Evolutionary conservation across 1,284 basidiomycete genomes (phyloP).

Genomic region (Peniophora sp.): DNA sequence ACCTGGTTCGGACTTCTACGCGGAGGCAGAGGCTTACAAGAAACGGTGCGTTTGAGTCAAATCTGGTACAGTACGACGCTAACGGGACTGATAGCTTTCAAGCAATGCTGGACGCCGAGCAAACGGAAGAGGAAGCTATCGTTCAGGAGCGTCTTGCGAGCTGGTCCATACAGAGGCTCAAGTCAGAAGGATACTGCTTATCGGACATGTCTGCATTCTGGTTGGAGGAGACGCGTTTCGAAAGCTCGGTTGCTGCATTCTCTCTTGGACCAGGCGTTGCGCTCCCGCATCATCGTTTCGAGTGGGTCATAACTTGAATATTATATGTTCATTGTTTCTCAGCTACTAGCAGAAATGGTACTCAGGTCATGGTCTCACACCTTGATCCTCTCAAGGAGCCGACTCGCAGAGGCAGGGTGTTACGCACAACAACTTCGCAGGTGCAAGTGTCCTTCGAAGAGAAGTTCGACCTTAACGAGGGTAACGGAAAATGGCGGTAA

Average conservation of each 20-base stretch:
- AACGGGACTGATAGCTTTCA: slow-evolving; percentile 40
- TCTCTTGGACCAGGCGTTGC: slow-evolving; percentile 44
- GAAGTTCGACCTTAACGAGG: slow-evolving; percentile 36
- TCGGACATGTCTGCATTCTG: slow-evolving; percentile 58
- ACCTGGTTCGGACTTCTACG: slow-evolving; percentile 29
- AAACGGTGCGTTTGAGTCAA: slow-evolving; percentile 26
- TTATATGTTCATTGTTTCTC: slow-evolving; percentile 2
- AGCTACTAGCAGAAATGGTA: slow-evolving; percentile 42
- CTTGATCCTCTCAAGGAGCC: slow-evolving; percentile 48
- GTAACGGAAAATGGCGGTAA: slow-evolving; percentile 53
- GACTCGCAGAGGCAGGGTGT: slow-evolving; percentile 49
- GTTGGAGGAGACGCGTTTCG: slow-evolving; percentile 51
- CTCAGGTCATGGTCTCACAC: slow-evolving; percentile 56
- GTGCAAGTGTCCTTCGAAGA: slow-evolving; percentile 53
- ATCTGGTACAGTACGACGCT: background rate
- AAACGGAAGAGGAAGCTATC: slow-evolving; percentile 50
- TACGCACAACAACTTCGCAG: slow-evolving; percentile 36
- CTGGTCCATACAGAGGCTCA: slow-evolving; percentile 54
- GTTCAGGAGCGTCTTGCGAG: slow-evolving; percentile 54
- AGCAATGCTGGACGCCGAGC: slow-evolving; percentile 56
- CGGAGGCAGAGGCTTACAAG: slow-evolving; percentile 37
- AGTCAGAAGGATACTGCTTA: slow-evolving; percentile 63
- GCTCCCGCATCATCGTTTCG: slow-evolving; percentile 55
- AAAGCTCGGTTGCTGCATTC: slow-evolving; percentile 57
- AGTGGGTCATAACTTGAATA: slow-evolving; percentile 34